Evolutionary conservation across 116 monocot species (phyloP).

Genomic region (Trichopus zeylanicus): DNA sequence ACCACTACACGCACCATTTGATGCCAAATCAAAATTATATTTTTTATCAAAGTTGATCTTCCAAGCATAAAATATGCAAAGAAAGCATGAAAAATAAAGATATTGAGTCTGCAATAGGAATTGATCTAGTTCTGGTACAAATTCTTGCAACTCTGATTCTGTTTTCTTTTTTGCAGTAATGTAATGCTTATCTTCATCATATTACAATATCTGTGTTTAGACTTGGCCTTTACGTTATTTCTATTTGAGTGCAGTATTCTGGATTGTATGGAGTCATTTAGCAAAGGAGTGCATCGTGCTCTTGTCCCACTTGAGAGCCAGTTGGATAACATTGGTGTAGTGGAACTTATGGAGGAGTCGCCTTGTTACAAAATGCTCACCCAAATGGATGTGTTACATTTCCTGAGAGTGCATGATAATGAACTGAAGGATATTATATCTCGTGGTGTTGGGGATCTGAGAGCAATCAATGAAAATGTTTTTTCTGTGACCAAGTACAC

Average conservation of each 20-base stretch:
- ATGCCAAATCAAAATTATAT: no score
- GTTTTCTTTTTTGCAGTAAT: no score
- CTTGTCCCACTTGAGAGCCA: constrained; percentile 64
- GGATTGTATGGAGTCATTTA: constrained; percentile 82
- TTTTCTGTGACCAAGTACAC: constrained; percentile 38
- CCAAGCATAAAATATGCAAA: no score
- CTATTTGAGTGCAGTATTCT: constrained; percentile 31
- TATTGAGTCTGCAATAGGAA: no score
- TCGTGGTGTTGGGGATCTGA: constrained; percentile 22
- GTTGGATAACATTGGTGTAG: constrained; percentile 19
- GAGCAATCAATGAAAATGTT: constrained; percentile 35
- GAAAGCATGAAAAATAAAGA: no score
- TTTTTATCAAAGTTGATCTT: no score
- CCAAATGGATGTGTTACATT: constrained; percentile 60
- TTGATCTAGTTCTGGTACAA: no score
- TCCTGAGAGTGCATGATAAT: constrained; percentile 22
- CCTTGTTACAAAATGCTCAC: constrained; percentile 81
- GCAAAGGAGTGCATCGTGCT: constrained; percentile 83
- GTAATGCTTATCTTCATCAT: no score
- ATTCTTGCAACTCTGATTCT: no score
- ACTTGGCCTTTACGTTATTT: not conserved
- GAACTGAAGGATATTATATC: constrained; percentile 41
- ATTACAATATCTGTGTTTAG: no score
- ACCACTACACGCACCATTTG: no score
- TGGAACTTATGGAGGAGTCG: constrained; percentile 50